Percentiles rank a stretch among this genome's conserved stretches.
Evolutionary conservation across 352 stramenopile genomes (phyloP).

Genomic region (Globisporangium acanthophoron): DNA sequence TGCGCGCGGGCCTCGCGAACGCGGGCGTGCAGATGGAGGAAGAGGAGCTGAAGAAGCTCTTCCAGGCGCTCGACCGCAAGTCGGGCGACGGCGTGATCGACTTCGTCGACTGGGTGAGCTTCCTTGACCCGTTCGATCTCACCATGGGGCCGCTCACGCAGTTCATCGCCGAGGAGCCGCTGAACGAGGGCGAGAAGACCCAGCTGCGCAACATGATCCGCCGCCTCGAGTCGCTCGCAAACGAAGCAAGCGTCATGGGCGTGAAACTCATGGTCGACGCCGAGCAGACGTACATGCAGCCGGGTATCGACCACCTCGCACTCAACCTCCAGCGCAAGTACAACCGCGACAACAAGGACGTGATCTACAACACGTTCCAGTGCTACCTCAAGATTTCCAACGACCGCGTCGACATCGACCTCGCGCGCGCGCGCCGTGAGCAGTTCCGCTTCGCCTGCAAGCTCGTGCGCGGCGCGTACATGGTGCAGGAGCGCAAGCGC

Average conservation of each 20-base stretch:
- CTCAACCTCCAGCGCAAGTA: constrained; percentile 85
- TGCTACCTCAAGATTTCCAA: constrained; percentile 95
- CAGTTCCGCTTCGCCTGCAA: constrained; percentile 96
- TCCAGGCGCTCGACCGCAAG: constrained; percentile 55
- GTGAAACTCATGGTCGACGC: constrained; percentile 97
- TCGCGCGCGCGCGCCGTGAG: constrained; percentile 89
- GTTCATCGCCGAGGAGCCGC: constrained; percentile 80
- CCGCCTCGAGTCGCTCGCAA: constrained; percentile 67
- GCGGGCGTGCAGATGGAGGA: constrained; percentile 61
- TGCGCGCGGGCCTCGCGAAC: constrained; percentile 65
- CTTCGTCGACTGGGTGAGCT: constrained; percentile 94
- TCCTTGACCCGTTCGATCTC: constrained; percentile 89
- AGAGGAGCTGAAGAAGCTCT: constrained; percentile 58
- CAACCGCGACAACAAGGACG: constrained; percentile 79
- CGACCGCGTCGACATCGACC: constrained; percentile 87
- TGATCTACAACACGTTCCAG: constrained; percentile 98
- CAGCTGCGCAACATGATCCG: constrained; percentile 91
- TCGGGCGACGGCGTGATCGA: constrained; percentile 82
- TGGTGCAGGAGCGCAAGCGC: constrained; percentile 94
- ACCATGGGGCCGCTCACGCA: constrained; percentile 83
- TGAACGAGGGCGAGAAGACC: constrained; percentile 84
- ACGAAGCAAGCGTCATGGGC: constrained; percentile 51
- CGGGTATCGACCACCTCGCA: constrained; percentile 94
- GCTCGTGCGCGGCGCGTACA: constrained; percentile 97
- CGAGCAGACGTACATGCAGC: constrained; percentile 97